Percentiles rank a stretch among this genome's conserved stretches.
These are phyloP conservation scores for Stipa capillata DNA, from an alignment of 176 grass and related monocot species.

Conservation along the genomic window DNA sequence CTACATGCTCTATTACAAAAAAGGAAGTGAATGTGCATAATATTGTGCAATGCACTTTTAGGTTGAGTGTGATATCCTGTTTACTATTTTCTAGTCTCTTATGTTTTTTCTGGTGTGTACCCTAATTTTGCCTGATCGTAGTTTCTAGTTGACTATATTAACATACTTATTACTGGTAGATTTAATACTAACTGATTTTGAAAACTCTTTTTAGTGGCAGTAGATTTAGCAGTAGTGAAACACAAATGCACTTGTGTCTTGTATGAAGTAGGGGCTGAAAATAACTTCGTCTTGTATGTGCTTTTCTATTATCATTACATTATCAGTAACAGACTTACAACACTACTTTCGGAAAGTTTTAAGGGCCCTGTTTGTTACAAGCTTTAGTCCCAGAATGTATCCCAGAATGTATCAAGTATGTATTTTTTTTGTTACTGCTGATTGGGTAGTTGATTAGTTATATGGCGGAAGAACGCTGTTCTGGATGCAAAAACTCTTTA, in stretches of 20 bases:
- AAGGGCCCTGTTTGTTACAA: neutral
- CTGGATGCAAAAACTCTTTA: neutral
- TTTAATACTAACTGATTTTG: neutral
- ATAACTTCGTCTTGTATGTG: neutral
- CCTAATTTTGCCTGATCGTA: neutral
- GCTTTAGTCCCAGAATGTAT: neutral
- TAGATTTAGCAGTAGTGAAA: neutral
- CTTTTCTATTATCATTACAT: neutral
- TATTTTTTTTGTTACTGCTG: neutral
- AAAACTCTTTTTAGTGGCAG: neutral
- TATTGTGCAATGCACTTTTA: neutral
- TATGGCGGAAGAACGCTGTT: neutral
- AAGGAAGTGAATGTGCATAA: neutral
- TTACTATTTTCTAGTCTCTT: neutral
- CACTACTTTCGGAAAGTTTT: neutral
- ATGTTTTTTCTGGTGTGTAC: neutral
- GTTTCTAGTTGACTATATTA: constrained; percentile 16
- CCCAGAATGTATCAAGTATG: neutral
- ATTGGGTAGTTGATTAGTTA: neutral
- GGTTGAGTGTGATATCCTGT: neutral
- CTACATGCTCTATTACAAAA: neutral
- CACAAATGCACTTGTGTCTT: neutral
- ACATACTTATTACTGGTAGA: neutral
- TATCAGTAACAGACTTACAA: neutral
- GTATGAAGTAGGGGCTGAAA: neutral